Base-by-base conservation (phyloP, 1,284 basidiomycete species). In the Anthracocystis walkeri region DNA sequence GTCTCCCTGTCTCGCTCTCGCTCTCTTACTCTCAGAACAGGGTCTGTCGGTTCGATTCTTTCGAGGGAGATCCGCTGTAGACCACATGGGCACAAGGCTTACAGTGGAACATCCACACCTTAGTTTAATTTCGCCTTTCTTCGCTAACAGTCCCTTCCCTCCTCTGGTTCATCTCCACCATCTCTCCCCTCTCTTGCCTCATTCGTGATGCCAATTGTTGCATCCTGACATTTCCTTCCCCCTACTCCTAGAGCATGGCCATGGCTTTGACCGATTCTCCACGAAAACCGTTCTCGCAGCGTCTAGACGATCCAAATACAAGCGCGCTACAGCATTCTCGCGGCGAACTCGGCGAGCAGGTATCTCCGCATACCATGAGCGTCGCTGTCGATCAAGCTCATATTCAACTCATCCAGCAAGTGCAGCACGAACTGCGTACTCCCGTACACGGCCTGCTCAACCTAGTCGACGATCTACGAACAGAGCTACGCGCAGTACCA, bases 391-490 rank as follows among this genome's bases (percentile, higher is more conserved):
- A 78, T 38, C 61, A 63, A 33, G 74, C 77, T 6, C 77, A 77
- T 46, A 76, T 75, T 18, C 62, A 65, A 31, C 67, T 79, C 51
- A 74, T 78, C 1, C 78, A 79, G 33, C 66, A 71, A 18, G 76
- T 80, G 8, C 78, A 80, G 58, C 77, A 80, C 51, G 78, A 80
- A 31, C 68, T 80, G 1, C 60, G 76, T 33, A 80, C 78, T 8
- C 78, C 78, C 25, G 58, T 80, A 0, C 78, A 80, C 25, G 78
- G 78, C 20, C 54, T 75, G 1, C 69, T 76, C 16, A 66, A 61
- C 18, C 54, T 73, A 29, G 33, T 74, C 54, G 66, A 73, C 2
- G 58, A 62, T 27, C 48, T 76, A 1, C 58, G 64, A 10, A 5
- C 61, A 25, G 63, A 78, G 12, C n/a, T 76, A 23, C 56, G 55